A percentile compares a stretch with the other conserved stretches of the same genome.
These are phyloP conservation scores for Neurospora sp. DNA, from an alignment of 495 filamentous ascomycete genomes.

Conservation along the genomic window DNA sequence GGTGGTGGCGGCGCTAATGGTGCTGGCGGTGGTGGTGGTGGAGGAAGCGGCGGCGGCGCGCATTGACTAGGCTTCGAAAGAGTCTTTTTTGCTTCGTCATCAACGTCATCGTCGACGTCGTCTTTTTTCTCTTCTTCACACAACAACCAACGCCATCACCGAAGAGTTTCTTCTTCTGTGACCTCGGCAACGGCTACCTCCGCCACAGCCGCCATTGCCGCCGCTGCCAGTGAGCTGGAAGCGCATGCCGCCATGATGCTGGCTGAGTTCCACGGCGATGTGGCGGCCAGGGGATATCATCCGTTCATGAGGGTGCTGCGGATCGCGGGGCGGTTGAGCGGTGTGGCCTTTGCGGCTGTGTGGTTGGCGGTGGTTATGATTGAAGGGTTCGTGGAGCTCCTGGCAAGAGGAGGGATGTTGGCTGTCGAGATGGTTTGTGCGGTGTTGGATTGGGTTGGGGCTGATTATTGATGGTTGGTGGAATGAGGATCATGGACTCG, in stretches of 20 bases:
- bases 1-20: not conserved
- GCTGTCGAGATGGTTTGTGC: constrained; percentile 21
- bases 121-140: not conserved
- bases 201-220: not conserved
- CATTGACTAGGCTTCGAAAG: constrained; percentile 21
- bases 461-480: constrained; percentile 15
- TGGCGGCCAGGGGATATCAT: not conserved
- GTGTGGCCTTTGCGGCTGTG: constrained; percentile 16
- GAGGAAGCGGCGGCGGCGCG: constrained; percentile 7
- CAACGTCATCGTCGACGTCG: not conserved
- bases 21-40: not conserved
- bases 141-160: not conserved
- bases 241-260: constrained; percentile 6
- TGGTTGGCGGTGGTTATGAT: constrained; percentile 21
- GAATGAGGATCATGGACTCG: not conserved
- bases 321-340: constrained; percentile 8
- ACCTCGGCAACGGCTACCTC: not conserved
- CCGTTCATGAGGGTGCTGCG: constrained; percentile 13
- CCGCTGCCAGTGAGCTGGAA: not conserved
- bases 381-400: constrained; percentile 14
- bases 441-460: constrained; percentile 25
- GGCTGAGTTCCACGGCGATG: constrained; percentile 8
- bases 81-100: not conserved
- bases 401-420: constrained; percentile 13
- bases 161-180: not conserved